Percentiles rank a stretch among this genome's conserved stretches.
phyloP scores from a whole-genome alignment of 345 rosid genomes.

The Salix exigua region DNA sequence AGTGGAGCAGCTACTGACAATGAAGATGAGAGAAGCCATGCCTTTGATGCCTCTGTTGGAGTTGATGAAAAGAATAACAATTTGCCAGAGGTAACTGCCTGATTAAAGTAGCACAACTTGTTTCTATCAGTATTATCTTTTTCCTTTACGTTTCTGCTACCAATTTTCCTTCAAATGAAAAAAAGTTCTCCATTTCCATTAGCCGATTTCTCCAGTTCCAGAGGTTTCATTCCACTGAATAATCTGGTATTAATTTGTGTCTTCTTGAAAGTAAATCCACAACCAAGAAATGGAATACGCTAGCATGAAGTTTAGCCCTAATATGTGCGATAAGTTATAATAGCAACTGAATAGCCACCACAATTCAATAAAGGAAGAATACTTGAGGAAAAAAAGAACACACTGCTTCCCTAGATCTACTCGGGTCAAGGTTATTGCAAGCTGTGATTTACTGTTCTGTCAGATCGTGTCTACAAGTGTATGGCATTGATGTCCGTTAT shows the following conservation, averaged over 20 bases:
- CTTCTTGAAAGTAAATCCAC: conserved; percentile 7
- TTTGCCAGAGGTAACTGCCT: conserved; percentile 52
- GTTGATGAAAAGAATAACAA: conserved; percentile 24
- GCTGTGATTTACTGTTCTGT: not conserved
- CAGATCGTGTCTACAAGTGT: not conserved
- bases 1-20: conserved; percentile 19
- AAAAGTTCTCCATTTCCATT: conserved; percentile 1
- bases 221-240: not conserved
- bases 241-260: conserved; percentile 18
- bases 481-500: not conserved
- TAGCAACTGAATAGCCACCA: not conserved
- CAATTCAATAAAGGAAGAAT: not conserved
- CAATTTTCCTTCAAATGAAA: conserved; percentile 7
- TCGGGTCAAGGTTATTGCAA: not conserved
- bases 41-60: conserved; percentile 28
- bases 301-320: not conserved
- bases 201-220: conserved; percentile 1
- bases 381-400: not conserved
- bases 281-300: not conserved
- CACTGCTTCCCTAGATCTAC: not conserved
- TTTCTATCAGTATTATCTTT: not conserved
- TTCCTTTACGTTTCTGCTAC: not conserved
- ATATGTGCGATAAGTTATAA: not conserved
- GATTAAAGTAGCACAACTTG: conserved; percentile 27
- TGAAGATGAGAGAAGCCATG: conserved; percentile 19